phyloP scores from a whole-genome alignment of 768 basidiomycete genomes.

The Leccinum subtestaceum region DNA sequence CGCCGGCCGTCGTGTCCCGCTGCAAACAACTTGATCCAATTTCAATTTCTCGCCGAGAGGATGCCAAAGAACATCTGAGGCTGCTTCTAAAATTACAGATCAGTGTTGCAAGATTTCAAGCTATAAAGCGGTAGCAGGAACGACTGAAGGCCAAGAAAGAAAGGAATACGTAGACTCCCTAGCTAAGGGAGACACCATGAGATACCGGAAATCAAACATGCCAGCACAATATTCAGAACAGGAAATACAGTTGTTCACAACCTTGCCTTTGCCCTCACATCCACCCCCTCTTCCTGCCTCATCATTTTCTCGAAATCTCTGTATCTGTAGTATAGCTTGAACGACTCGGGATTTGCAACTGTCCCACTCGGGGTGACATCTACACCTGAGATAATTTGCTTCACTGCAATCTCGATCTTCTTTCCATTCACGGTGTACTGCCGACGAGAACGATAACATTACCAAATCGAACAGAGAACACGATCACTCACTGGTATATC shows the following conservation, averaged over 20 bases:
- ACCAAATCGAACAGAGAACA: neutral
- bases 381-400: slow-evolving; percentile 71
- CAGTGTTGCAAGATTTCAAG: neutral
- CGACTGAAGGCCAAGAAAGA: too few relatives aligned
- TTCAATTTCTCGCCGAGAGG: too few relatives aligned
- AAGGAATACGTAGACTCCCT: too few relatives aligned
- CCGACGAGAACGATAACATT: neutral
- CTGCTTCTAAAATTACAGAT: slow-evolving; percentile 10
- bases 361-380: slow-evolving; percentile 68
- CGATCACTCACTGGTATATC: slow-evolving; percentile 62
- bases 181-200: too few relatives aligned
- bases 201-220: too few relatives aligned
- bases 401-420: slow-evolving; percentile 78
- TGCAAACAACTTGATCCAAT: too few relatives aligned
- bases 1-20: too few relatives aligned
- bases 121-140: too few relatives aligned
- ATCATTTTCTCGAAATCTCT: slow-evolving; percentile 43
- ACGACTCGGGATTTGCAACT: slow-evolving; percentile 68
- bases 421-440: slow-evolving; percentile 77
- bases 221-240: neutral
- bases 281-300: slow-evolving; percentile 18
- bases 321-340: slow-evolving; percentile 63
- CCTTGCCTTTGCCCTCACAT: slow-evolving; percentile 7
- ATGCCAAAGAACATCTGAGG: too few relatives aligned
- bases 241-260: slow-evolving; percentile 8